phyloP scores from a whole-genome alignment of 129 eudicot genomes.

The Pulicaria dysenterica region DNA sequence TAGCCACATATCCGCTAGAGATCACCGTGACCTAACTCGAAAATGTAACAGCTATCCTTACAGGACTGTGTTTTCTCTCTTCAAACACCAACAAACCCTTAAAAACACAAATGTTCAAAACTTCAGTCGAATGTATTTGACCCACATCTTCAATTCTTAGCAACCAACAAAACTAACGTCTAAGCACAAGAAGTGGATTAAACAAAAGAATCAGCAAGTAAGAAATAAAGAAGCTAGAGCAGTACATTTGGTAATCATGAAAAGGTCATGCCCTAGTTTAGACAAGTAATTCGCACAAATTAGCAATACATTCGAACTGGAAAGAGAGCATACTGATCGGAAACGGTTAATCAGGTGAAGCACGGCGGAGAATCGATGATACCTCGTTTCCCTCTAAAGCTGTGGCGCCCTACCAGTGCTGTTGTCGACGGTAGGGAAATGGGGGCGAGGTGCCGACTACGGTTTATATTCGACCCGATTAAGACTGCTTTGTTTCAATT shows the following conservation, averaged over 20 bases:
- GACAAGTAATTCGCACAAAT: conserved; percentile 7
- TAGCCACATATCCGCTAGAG: neutral
- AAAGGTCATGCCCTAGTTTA: conserved; percentile 24
- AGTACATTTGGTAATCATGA: conserved; percentile 1
- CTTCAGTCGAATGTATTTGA: neutral
- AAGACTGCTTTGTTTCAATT: neutral
- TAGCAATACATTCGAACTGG: neutral
- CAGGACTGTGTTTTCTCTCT: neutral
- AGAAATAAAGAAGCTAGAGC: neutral
- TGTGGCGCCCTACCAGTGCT: neutral
- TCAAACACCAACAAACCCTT: conserved; percentile 7
- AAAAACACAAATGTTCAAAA: neutral
- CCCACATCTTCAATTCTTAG: conserved; percentile 9
- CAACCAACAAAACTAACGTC: conserved; percentile 6
- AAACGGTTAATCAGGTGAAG: conserved; percentile 20
- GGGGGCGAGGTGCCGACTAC: conserved; percentile 9
- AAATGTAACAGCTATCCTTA: too few species aligned
- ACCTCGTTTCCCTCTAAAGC: neutral
- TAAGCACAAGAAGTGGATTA: neutral
- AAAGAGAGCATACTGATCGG: conserved; percentile 22
- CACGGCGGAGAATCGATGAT: conserved; percentile 11
- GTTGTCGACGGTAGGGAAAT: neutral
- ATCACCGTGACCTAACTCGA: too few species aligned
- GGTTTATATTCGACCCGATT: conserved; percentile 35
- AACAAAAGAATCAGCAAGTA: conserved; percentile 11